Evolutionary conservation across 1,284 basidiomycete species (phyloP), one percentile per base, ranked within the genome.

Genomic region (Marasmius sp.): DNA sequence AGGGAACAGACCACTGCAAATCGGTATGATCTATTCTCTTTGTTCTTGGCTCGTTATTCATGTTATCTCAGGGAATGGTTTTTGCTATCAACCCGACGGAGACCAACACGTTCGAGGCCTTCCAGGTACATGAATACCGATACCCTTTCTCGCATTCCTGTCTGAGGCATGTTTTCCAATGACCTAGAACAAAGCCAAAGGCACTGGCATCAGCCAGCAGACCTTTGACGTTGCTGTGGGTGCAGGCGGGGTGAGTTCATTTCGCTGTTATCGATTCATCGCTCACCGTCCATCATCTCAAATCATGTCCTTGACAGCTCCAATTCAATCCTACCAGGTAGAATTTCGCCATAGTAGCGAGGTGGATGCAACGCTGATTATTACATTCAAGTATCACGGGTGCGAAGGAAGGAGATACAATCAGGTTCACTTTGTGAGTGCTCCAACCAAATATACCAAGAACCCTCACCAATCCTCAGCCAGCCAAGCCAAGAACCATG

Each of bases 401-500:
- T 65, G 59, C 22, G 47, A 55, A 74, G 70, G 66, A 73, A 37
- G 84, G 85, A 53, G 87, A 89, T 71, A 78, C 72, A n/a, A 70
- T 89, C 65, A 63, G 74, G 34, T 87, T 88, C 77, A 73, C 76
- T 65, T 85, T 84, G 80, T 81, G 64, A 61, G 80, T 75, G 7
- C 8, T 55, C 20, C 49, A 47, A 27, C 5, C 27, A 8, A 45
- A 16, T 10, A 39, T 6, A 12, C 45, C 6, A 38, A 27, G 43
- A 36, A 48, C 20, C 53, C 16, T 45, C 20, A 20, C 69, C 9
- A 37, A 20, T 37, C 12, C 9, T 33, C 52, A 27, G 18, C 36
- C 63, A 78, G 78, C 69, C 57, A 73, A 7, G 65, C 75, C 6
- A 74, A 74, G 67, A 79, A 77, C 65, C 79, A 80, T 66, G 79